Percentiles rank a stretch among this genome's conserved stretches.
Conservation (phyloP, 1,139 yeast genomes). For the Blastobotrys persicus region DNA sequence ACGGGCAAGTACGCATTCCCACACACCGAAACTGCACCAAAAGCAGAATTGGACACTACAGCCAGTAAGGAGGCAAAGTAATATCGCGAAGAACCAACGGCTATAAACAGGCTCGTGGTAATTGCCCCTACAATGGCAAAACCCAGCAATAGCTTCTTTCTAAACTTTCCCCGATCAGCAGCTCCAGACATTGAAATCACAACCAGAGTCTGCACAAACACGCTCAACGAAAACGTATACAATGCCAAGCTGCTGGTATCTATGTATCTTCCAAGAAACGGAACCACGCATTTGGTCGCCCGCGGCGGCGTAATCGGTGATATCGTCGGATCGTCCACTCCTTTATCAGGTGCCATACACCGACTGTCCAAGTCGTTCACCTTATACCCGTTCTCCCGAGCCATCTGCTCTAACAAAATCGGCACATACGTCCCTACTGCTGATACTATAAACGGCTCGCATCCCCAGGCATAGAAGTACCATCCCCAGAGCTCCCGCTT, state of each 20-base stretch:
- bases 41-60: slow-evolving; percentile 60
- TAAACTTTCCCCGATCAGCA: slow-evolving; percentile 54
- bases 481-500: slow-evolving; percentile 34
- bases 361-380: slow-evolving; percentile 49
- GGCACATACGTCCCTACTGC: slow-evolving; percentile 74
- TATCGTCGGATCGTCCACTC: slow-evolving; percentile 13
- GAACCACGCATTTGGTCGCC: slow-evolving; percentile 42
- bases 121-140: slow-evolving; percentile 58
- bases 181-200: slow-evolving; percentile 69
- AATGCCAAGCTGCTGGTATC: slow-evolving; percentile 69
- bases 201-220: slow-evolving; percentile 58
- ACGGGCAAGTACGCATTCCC: slow-evolving; percentile 70
- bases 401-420: slow-evolving; percentile 59
- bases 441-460: slow-evolving; percentile 71
- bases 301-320: slow-evolving; percentile 8
- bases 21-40: slow-evolving; percentile 70
- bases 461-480: slow-evolving; percentile 59
- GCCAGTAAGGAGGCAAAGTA: slow-evolving; percentile 56
- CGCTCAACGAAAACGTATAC: slow-evolving; percentile 64
- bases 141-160: slow-evolving; percentile 50
- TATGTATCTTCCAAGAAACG: slow-evolving; percentile 50
- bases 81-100: slow-evolving; percentile 46
- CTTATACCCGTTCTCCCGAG: slow-evolving; percentile 62
- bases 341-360: slow-evolving; percentile 38
- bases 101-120: slow-evolving; percentile 47